Evolutionary conservation across 345 rosid species (phyloP), one percentile per base, ranked within the genome.

Genomic region (Gossypioides kirkii): DNA sequence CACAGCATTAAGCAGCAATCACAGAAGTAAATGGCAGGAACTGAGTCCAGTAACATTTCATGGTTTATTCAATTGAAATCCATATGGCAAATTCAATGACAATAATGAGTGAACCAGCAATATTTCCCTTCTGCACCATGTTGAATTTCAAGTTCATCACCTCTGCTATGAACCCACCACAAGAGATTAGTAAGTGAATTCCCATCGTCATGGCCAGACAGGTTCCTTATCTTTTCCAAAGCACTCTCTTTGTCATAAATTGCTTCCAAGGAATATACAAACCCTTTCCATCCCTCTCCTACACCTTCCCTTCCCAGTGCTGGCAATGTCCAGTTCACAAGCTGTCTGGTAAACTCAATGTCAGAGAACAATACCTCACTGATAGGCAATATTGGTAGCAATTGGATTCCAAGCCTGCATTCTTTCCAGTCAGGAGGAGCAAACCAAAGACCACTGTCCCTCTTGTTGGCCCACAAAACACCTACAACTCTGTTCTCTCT

Each of bases 261-360:
- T 16, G 84, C 96, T 84, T 94, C 91, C 86, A 95, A 81, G 6
- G 94, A 90, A 76, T 88, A 90, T 17, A 82, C 89, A 73, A 92
- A 90, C 22, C 98, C 98, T 83, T 92, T 94, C 98, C 98, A 94
- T 17, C 97, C 96, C 79, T 88, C 97, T 52, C 88, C 98, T 18
- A 88, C 97, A 16, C 87, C 84, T 6, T 83, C 92, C 77, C 97
- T 88, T 13, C 8, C 75, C 70, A 94, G 77, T 56, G 92, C 92
- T 0, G 96, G 98, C 18, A 82, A 41, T 2, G 95, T 82, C 98
- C 97, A 94, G 1, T 84, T 79, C 85, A 94, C 97, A 8, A 94
- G 96, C 85, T 90, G 81, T 67, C 80, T 82, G 49, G 53, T 82
- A 59, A 85, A 92, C 20, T 76, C 77, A 20, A 83, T 80, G 38